Conservation (phyloP, 768 basidiomycete genomes). For the Tricholomella constricta region DNA sequence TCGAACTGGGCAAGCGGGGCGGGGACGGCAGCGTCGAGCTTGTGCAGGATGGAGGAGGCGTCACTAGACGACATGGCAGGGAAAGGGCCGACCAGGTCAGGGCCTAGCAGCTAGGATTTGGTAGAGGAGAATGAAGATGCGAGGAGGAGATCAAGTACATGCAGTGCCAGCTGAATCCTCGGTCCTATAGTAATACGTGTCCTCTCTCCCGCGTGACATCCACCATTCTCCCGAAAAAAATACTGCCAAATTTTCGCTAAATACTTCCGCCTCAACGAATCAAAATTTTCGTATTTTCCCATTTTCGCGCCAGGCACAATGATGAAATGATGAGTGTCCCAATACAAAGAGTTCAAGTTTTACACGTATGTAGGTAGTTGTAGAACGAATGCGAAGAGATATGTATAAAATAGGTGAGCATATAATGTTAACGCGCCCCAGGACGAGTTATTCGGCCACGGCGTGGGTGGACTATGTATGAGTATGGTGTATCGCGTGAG, state of each 20-base stretch:
- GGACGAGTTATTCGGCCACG: too few species aligned
- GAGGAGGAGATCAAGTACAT: neutral
- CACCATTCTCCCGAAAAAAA: slow-evolving; percentile 5
- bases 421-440: too few species aligned
- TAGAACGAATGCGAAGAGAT: too few species aligned
- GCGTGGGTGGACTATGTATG: too few species aligned
- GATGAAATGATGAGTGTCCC: too few species aligned
- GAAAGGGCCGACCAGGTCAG: neutral
- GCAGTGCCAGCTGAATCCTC: slow-evolving; percentile 11
- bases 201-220: slow-evolving; percentile 8
- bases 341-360: too few species aligned
- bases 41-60: slow-evolving; percentile 48
- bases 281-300: too few species aligned
- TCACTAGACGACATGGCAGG: slow-evolving; percentile 26
- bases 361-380: too few species aligned
- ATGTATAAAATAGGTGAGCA: too few species aligned
- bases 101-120: neutral
- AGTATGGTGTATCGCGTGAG: too few species aligned
- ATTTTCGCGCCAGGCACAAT: too few species aligned
- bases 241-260: slow-evolving; percentile 10
- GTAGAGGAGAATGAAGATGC: neutral
- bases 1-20: slow-evolving; percentile 74
- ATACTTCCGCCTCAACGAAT: too few species aligned
- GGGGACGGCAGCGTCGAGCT: slow-evolving; percentile 66
- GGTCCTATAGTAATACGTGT: slow-evolving; percentile 14